Conservation (phyloP, 768 basidiomycete species). For the Lactarius pseudohatsudake region DNA sequence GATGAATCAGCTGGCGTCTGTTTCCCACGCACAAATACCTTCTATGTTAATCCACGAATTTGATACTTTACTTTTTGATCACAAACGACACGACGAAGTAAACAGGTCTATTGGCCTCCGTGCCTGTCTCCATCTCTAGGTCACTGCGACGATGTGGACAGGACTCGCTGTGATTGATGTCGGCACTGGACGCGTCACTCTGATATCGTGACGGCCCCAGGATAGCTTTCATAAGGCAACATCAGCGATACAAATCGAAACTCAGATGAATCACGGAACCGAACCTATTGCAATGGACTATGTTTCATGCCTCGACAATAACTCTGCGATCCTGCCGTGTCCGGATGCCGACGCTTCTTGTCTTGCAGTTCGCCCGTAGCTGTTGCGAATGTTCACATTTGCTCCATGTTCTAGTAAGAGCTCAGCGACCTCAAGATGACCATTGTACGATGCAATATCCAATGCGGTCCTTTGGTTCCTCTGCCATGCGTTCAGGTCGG, state of each 20-base stretch:
- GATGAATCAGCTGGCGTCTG: no score
- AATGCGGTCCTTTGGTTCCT: not conserved
- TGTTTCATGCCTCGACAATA: not conserved
- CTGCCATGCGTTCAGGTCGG: not conserved
- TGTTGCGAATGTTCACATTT: not conserved
- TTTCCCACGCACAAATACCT: no score
- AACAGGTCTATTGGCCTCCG: not conserved
- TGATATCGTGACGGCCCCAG: no score
- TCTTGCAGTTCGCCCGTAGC: not conserved
- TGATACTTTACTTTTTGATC: not conserved
- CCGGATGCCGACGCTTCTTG: not conserved
- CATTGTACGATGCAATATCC: slow-evolving; percentile 3
- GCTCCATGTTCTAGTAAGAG: not conserved
- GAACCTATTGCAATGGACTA: no score
- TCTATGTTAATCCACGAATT: no score
- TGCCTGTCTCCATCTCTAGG: not conserved
- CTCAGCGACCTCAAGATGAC: not conserved
- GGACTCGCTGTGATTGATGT: not conserved
- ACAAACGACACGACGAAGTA: no score
- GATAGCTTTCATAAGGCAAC: no score
- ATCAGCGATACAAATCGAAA: no score
- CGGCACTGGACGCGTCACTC: not conserved
- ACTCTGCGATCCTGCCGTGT: not conserved
- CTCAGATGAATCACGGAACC: no score
- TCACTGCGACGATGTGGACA: not conserved